A percentile compares a stretch with the other conserved stretches of the same genome.
Conservation (phyloP, 805 yeast species). For the Candida orba region DNA sequence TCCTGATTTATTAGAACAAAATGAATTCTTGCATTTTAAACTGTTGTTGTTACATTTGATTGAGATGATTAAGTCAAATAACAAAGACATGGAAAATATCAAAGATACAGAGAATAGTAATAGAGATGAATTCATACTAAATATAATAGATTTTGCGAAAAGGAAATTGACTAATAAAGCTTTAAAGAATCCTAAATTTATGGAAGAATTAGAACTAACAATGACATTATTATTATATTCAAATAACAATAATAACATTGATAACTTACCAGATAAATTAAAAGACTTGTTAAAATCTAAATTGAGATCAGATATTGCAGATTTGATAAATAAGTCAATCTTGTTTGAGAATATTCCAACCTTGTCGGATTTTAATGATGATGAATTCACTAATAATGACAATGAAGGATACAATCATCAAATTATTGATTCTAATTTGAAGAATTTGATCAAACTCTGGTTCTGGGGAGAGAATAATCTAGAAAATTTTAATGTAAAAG, state of each 20-base stretch:
- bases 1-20: constrained; percentile 59
- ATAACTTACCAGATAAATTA: constrained; percentile 45
- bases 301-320: constrained; percentile 58
- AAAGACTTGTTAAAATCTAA: constrained; percentile 50
- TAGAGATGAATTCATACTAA: constrained; percentile 44
- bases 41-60: constrained; percentile 65
- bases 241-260: constrained; percentile 15
- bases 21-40: constrained; percentile 62
- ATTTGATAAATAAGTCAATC: constrained; percentile 62
- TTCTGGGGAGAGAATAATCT: constrained; percentile 42
- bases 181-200: constrained; percentile 46
- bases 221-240: constrained; percentile 70
- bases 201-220: constrained; percentile 71
- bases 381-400: background rate
- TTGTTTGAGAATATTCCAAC: constrained; percentile 24
- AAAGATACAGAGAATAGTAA: constrained; percentile 5
- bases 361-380: constrained; percentile 8
- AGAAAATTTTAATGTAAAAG: background rate
- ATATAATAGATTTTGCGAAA: constrained; percentile 51
- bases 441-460: constrained; percentile 54
- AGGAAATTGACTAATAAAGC: constrained; percentile 57
- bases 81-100: constrained; percentile 4
- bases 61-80: constrained; percentile 58
- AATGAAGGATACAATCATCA: constrained; percentile 2
- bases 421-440: constrained; percentile 31